phyloP scores from a whole-genome alignment of 164 flowering plant species.

The Magnolia changhungtana region DNA sequence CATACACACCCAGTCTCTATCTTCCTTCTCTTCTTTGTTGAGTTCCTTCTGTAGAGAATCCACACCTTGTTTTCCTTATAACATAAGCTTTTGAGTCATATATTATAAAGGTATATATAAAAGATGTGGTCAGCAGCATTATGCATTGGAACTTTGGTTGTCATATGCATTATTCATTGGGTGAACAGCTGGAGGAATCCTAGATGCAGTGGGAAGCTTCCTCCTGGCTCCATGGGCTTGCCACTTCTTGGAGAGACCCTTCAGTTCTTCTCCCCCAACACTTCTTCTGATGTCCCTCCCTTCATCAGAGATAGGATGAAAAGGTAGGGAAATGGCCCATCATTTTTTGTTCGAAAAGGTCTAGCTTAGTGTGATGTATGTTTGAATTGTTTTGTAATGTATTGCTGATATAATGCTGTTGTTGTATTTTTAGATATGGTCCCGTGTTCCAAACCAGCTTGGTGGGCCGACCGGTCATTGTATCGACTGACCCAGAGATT shows the following conservation, averaged over 20 bases:
- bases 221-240: constrained; percentile 42
- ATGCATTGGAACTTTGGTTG: constrained; percentile 21
- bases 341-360: background rate
- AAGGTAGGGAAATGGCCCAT: constrained; percentile 19
- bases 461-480: constrained; percentile 32
- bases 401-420: background rate
- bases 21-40: constrained; percentile 10
- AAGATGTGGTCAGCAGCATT: constrained; percentile 25
- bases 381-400: background rate
- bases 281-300: constrained; percentile 29
- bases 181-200: constrained; percentile 38
- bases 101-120: background rate
- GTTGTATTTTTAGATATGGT: constrained; percentile 27
- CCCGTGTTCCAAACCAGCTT: constrained; percentile 34
- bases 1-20: constrained; percentile 18
- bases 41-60: constrained; percentile 14
- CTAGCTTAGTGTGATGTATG: no score
- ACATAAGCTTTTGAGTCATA: background rate
- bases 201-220: constrained; percentile 31
- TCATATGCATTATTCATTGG: constrained; percentile 29
- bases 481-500: constrained; percentile 40
- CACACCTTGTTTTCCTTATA: background rate
- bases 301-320: constrained; percentile 32
- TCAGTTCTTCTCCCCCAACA: constrained; percentile 36
- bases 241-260: constrained; percentile 40